phyloP scores from a whole-genome alignment of 2,329 filamentous ascomycete genomes.

The Periconia digitata region DNA sequence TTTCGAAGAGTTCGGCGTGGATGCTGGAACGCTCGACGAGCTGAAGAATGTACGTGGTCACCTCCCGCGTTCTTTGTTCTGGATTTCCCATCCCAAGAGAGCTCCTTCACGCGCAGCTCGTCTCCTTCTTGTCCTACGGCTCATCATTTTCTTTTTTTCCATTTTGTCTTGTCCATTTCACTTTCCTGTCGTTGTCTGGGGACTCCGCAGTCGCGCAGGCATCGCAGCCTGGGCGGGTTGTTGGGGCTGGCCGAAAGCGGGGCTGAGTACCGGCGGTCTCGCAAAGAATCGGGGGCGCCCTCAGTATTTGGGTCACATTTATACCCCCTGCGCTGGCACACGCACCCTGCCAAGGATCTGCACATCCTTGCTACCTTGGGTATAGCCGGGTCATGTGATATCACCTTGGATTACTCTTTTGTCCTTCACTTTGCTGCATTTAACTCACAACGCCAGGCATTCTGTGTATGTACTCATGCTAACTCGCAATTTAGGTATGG shows the following conservation, averaged over 20 bases:
- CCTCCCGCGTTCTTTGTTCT: slow-evolving; percentile 11
- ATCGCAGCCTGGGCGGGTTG: slow-evolving; percentile 28
- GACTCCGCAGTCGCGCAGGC: slow-evolving; percentile 19
- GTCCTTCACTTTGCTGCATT: slow-evolving; percentile 5
- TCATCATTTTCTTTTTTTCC: slow-evolving; percentile 10
- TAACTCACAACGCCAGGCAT: background rate
- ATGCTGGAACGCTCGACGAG: slow-evolving; percentile 82
- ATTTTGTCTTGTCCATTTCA: slow-evolving; percentile 4
- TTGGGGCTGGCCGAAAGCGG: slow-evolving; percentile 45
- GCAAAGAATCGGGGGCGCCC: slow-evolving; percentile 40
- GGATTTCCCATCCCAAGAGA: no score
- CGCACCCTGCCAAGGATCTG: slow-evolving; percentile 38
- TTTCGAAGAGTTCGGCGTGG: slow-evolving; percentile 94
- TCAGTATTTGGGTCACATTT: slow-evolving; percentile 51
- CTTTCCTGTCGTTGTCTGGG: slow-evolving; percentile 14
- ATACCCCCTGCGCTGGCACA: slow-evolving; percentile 47
- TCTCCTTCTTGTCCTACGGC: slow-evolving; percentile 11
- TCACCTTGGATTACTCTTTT: slow-evolving; percentile 9
- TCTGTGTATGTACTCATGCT: slow-evolving; percentile 8
- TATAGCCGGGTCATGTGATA: slow-evolving; percentile 40
- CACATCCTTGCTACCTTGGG: slow-evolving; percentile 35
- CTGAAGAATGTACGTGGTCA: slow-evolving; percentile 74
- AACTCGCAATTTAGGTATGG: slow-evolving; percentile 69
- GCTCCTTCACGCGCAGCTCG: slow-evolving; percentile 12
- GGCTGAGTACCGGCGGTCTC: slow-evolving; percentile 43